Evolutionary conservation across 768 basidiomycete species (phyloP).

Genomic region (Collybia sp.): DNA sequence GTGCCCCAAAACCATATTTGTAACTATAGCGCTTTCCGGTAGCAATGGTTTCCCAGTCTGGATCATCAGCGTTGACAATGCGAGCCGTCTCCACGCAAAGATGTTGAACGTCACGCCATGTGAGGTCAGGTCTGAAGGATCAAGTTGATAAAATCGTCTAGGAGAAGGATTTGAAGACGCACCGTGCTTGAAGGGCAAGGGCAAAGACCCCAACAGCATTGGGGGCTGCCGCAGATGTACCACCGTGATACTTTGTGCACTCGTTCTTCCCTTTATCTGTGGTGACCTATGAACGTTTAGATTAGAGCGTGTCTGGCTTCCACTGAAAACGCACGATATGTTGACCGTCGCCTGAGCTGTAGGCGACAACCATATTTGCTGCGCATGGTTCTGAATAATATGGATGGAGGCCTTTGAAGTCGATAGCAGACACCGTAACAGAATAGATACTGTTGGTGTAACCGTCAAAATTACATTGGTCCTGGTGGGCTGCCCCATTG

Average conservation of each 20-base stretch:
- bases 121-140: conserved; percentile 73
- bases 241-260: conserved; percentile 84
- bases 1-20: conserved; percentile 92
- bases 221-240: conserved; percentile 97
- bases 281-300: conserved; percentile 59
- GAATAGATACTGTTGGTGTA: conserved; percentile 98
- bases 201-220: conserved; percentile 94
- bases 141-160: conserved; percentile 4
- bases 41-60: conserved; percentile 88
- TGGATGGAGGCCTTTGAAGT: conserved; percentile 90
- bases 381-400: conserved; percentile 98
- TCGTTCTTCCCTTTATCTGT: conserved; percentile 86
- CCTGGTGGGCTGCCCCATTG: conserved; percentile 86
- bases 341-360: conserved; percentile 91
- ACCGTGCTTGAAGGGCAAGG: conserved; percentile 86
- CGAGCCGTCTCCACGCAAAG: conserved; percentile 75
- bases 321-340: conserved; percentile 66
- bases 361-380: conserved; percentile 95
- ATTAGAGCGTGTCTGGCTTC: too few relatives aligned
- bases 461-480: conserved; percentile 99
- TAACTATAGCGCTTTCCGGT: conserved; percentile 65
- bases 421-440: conserved; percentile 93
- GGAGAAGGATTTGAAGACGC: conserved; percentile 10
- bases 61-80: conserved; percentile 81
- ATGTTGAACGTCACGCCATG: conserved; percentile 96